These are phyloP conservation scores for Annona squamosa DNA, from an alignment of 164 flowering plant genomes.

Conservation along the genomic window DNA sequence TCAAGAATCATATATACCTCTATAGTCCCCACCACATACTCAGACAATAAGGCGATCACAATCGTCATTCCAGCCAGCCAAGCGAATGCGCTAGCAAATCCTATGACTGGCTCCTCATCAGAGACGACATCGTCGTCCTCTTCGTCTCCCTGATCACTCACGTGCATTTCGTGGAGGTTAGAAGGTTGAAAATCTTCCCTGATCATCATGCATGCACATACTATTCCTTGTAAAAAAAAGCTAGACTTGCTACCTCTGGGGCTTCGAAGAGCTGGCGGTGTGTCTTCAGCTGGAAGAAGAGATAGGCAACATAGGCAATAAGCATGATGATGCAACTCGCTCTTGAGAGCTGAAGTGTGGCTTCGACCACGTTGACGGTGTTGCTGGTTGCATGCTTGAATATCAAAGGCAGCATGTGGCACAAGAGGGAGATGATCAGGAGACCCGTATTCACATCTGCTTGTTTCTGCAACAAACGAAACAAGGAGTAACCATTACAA, in stretches of 20 bases:
- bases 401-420: slow-evolving; percentile 69
- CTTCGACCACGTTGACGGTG: slow-evolving; percentile 4
- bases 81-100: slow-evolving; percentile 59
- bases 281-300: slow-evolving; percentile 73
- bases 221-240: background rate
- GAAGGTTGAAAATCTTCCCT: background rate
- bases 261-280: slow-evolving; percentile 71
- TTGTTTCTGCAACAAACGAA: slow-evolving; percentile 54
- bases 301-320: slow-evolving; percentile 53
- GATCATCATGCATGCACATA: background rate
- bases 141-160: slow-evolving; percentile 15
- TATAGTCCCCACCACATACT: slow-evolving; percentile 75
- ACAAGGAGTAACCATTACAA: background rate
- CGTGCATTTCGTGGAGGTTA: background rate
- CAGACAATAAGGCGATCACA: slow-evolving; percentile 68
- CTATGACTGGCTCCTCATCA: slow-evolving; percentile 48
- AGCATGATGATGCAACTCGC: slow-evolving; percentile 79
- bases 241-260: slow-evolving; percentile 32
- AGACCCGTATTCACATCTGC: slow-evolving; percentile 72
- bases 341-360: slow-evolving; percentile 59
- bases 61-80: slow-evolving; percentile 75
- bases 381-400: slow-evolving; percentile 30
- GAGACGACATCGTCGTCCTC: slow-evolving; percentile 27
- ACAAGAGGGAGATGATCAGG: slow-evolving; percentile 57
- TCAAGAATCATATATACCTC: slow-evolving; percentile 58